These are phyloP conservation scores for Urostyla sp. DNA, from an alignment of 73 alveolate genomes.

Conservation along the genomic window DNA sequence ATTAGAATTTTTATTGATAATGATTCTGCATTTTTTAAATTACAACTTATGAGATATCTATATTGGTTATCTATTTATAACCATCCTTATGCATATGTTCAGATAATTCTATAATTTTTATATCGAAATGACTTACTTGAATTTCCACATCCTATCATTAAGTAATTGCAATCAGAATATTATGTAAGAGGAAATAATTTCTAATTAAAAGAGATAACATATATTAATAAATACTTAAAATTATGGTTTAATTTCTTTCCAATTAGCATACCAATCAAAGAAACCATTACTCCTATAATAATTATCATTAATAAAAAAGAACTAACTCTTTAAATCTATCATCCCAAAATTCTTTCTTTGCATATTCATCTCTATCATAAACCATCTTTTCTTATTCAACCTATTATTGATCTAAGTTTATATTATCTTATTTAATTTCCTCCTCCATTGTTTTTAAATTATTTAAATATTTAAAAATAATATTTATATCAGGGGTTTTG, in stretches of 20 bases:
- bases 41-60: constrained; percentile 67
- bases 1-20: constrained; percentile 24
- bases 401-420: no score
- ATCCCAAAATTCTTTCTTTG: constrained; percentile 71
- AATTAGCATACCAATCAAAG: constrained; percentile 77
- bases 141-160: constrained; percentile 80
- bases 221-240: not conserved
- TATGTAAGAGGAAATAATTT: constrained; percentile 10
- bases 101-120: constrained; percentile 27
- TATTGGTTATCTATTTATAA: constrained; percentile 57
- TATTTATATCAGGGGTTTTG: constrained; percentile 30
- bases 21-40: constrained; percentile 55
- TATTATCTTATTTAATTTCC: not conserved
- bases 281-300: constrained; percentile 39
- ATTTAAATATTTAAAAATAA: not conserved
- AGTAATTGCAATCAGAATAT: constrained; percentile 11
- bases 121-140: constrained; percentile 27
- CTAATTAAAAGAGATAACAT: not conserved
- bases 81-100: constrained; percentile 67
- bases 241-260: constrained; percentile 61
- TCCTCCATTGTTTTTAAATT: not conserved
- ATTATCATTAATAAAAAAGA: not conserved
- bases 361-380: constrained; percentile 59
- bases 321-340: constrained; percentile 66
- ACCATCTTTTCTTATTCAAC: constrained; percentile 23